Evolutionary conservation across 83 land plant genomes (phyloP), one percentile per base, ranked within the genome.

Genomic region (Picea mariana): DNA sequence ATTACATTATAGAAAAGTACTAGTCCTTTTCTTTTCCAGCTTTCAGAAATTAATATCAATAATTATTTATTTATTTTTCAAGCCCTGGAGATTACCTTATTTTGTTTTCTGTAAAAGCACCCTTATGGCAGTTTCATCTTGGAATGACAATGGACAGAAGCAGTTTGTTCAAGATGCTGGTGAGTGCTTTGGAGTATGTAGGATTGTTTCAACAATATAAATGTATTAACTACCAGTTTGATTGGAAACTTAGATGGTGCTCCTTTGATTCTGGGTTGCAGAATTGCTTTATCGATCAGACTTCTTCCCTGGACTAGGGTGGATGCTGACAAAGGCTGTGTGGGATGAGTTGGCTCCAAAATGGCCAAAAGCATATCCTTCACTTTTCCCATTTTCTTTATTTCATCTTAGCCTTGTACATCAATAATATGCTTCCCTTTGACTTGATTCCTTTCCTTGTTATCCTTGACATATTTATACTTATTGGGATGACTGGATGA

Each of bases 321-420:
- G 99, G 99, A 98, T 98, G 99, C 89, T 98, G 38, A 84, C 92
- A 49, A 94, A 85, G 67, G 81, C 88, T 62, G 85, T 87, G 16
- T 98, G 99, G 99, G 90, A 90, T 79, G 99, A 98, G 73, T 84
- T 98, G 49, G 90, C 97, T 16, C 98, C 99, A 61, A 94, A 94
- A 72, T 98, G 99, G 99, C 99, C 99, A 4, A 96, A 89, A 81
- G 99, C 99, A 90, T 98, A 98, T 97, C 99, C 99, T 93, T 90
- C 44, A 18, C 15, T 27, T 49, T 61, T 75, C 23, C 42, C 58
- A 52, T 3, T 78, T 26, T 67, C 21, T 83, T 23, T 81, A 58
- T 64, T 73, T 27, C 78, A 42, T 58, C 79, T 80, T 17, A 60
- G n/a, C 6, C 58, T 9, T 73, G 58, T 73, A 20, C 3, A 6